A percentile compares a stretch with the other conserved stretches of the same genome.
These are phyloP conservation scores for Amanita rubescens DNA, from an alignment of 768 basidiomycete species.

Conservation along the genomic window DNA sequence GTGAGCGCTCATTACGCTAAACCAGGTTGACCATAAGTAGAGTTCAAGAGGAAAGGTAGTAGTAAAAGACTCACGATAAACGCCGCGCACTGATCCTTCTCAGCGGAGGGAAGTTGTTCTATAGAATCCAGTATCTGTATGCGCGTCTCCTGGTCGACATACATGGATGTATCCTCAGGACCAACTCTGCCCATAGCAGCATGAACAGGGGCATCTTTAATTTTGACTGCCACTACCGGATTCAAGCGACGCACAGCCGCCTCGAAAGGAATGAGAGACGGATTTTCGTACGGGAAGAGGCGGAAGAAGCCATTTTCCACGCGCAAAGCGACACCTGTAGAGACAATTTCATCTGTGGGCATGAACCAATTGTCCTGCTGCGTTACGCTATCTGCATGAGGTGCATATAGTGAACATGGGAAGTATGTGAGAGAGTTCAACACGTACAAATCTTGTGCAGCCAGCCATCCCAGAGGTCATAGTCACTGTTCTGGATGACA, in stretches of 20 bases:
- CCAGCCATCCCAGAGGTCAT: constrained; percentile 73
- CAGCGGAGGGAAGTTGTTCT: constrained; percentile 58
- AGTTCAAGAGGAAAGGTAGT: neutral
- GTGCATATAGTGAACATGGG: neutral
- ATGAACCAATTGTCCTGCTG: constrained; percentile 78
- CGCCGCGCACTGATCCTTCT: constrained; percentile 86
- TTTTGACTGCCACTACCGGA: constrained; percentile 77
- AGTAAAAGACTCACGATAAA: constrained; percentile 45
- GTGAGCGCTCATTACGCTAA: constrained; percentile 62
- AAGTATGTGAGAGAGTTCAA: neutral
- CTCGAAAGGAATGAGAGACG: constrained; percentile 68
- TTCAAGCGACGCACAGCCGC: constrained; percentile 70
- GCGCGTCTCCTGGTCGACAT: constrained; percentile 73
- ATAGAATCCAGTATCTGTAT: constrained; percentile 79
- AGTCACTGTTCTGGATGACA: constrained; percentile 53
- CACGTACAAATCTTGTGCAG: constrained; percentile 65
- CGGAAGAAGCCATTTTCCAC: constrained; percentile 57
- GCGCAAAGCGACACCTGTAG: constrained; percentile 69
- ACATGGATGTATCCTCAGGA: constrained; percentile 46
- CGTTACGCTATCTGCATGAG: constrained; percentile 41
- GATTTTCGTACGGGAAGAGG: constrained; percentile 83
- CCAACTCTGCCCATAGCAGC: constrained; percentile 63
- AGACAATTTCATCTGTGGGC: constrained; percentile 60
- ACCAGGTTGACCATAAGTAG: neutral
- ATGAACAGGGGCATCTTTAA: constrained; percentile 68